Base-by-base conservation (phyloP, 768 basidiomycete species). In the Calvatia gigantea region DNA sequence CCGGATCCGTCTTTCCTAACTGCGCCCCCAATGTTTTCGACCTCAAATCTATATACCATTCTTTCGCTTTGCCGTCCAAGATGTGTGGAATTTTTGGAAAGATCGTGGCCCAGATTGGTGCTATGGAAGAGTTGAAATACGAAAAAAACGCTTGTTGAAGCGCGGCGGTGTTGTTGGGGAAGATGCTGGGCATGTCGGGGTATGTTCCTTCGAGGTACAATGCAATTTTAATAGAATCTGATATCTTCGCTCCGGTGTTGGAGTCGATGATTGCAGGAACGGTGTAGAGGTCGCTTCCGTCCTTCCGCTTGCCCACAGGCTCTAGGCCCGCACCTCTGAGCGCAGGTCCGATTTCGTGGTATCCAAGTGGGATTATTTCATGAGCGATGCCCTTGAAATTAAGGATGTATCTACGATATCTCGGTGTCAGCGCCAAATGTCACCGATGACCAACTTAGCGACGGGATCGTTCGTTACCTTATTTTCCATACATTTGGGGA, bases 191-290 rank as follows among this genome's bases (percentile, higher is more conserved):
- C 0, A 69, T 68, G 42, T 69, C 61, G 0, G 75, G 73, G 64
- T 75, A 80, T 3, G 65, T 62, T 2, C 68, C 64, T 51, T 80
- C 79, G 56, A 80, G 67, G 61, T 81, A 78, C 8, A 67, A 53
- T 0, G 71, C 77, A 51, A 80, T 79, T 41, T 62, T 61, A 52
- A 70, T 66, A 2, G 76, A 76, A 54, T 81, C 77, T 0, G 75
- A 29, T 32, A 79, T 21, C 54, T 68, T 61, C 8, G 52, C 58
- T 1, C 66, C 64, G 4, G 71, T 77, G 19, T 71, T 67, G 51
- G 79, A 77, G 41, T 69, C 61, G 51, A 77, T 73, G 39, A 61
- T 58, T 0, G 58, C 43, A 1, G 60, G 60, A 6, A 38, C 33
- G 3, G 57, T 62, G 29, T 60, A 60, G 11, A 19, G n/a, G 15